These are phyloP conservation scores for Forsythia suspensa DNA, from an alignment of 257 asterid genomes.

Conservation along the genomic window DNA sequence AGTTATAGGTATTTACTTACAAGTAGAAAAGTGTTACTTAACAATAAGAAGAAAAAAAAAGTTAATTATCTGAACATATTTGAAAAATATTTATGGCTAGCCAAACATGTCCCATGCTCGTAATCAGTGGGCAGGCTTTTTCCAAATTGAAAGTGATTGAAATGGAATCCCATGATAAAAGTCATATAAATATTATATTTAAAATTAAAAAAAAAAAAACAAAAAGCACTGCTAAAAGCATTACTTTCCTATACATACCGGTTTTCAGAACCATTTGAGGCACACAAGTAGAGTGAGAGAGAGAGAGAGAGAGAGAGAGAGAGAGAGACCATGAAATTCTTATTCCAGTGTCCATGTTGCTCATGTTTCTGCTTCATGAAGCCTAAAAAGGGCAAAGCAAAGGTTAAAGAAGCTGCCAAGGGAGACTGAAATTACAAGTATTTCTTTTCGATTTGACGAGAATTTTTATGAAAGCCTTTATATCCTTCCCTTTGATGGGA, in stretches of 20 bases:
- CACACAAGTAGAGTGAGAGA: not conserved
- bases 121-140: not conserved
- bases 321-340: conserved; percentile 55
- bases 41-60: no score
- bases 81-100: not conserved
- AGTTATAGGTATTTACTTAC: no score
- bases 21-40: no score
- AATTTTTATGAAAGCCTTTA: not conserved
- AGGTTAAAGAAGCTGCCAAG: conserved; percentile 24
- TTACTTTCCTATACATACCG: conserved; percentile 19
- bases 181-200: not conserved
- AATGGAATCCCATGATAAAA: conserved; percentile 14
- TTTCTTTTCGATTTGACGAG: not conserved
- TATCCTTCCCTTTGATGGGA: not conserved
- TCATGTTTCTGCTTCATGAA: conserved; percentile 81
- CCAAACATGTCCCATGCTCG: not conserved
- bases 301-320: not conserved
- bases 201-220: not conserved
- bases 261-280: conserved; percentile 4
- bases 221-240: conserved; percentile 1
- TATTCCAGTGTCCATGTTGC: conserved; percentile 82
- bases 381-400: conserved; percentile 61
- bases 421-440: not conserved
- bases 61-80: no score
- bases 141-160: conserved; percentile 41